phyloP scores from a whole-genome alignment of 2,329 filamentous ascomycete genomes.

The Metarhizium brunneum region DNA sequence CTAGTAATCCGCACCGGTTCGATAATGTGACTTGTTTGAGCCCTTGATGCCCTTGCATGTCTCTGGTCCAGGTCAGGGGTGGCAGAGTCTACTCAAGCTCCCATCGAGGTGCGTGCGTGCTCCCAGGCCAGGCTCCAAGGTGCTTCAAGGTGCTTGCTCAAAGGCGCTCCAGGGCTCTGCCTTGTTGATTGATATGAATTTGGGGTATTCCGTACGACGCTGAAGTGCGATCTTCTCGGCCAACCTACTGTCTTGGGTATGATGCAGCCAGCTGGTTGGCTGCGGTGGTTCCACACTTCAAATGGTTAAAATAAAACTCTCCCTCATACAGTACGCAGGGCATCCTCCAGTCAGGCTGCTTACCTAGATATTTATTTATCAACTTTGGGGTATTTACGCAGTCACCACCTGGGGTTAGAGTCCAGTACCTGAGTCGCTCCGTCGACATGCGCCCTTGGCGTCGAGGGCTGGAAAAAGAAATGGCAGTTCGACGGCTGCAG shows the following conservation, averaged over 20 bases:
- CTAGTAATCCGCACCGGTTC: background rate
- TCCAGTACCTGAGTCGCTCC: background rate
- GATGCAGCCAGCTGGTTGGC: background rate
- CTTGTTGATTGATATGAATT: too few relatives aligned
- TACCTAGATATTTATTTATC: too few relatives aligned
- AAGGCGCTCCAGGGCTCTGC: too few relatives aligned
- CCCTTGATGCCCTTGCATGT: conserved; percentile 10
- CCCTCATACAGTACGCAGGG: too few relatives aligned
- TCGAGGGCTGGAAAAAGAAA: conserved; percentile 2
- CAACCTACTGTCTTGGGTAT: background rate
- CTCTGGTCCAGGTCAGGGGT: conserved; percentile 8
- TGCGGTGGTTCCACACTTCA: too few relatives aligned
- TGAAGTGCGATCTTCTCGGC: background rate
- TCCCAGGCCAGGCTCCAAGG: too few relatives aligned
- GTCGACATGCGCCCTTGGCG: background rate
- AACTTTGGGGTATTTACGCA: background rate
- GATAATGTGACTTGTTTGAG: conserved; percentile 3
- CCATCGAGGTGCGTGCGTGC: background rate
- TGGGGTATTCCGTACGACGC: background rate
- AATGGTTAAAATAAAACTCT: too few relatives aligned
- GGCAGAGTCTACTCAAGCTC: background rate
- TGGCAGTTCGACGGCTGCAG: background rate
- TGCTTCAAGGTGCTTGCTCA: background rate
- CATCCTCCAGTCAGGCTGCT: too few relatives aligned
- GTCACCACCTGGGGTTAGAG: too few relatives aligned